Evolutionary conservation across 2,329 filamentous ascomycete species (phyloP), one percentile per base, ranked within the genome.

Genomic region (Didymellaceae sp.): DNA sequence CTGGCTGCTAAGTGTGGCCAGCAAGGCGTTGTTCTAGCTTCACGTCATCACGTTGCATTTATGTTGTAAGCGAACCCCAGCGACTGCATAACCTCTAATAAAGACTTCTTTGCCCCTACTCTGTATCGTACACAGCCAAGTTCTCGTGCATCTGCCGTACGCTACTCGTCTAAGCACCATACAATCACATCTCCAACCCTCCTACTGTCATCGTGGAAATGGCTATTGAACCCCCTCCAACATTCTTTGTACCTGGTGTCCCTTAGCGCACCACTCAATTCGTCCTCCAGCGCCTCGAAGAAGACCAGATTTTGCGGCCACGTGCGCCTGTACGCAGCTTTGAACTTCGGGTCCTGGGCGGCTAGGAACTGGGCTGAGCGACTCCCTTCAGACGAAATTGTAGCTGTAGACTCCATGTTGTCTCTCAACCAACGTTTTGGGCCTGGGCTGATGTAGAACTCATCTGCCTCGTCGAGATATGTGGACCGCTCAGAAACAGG

Each of bases 381-480:
- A 22, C 55, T 58, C 1, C 64, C 63, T 5, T 47, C 48, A 6
- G 50, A 49, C 5, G 50, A 50, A 16, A 70, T 52, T 8, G 63
- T 65, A 6, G 32, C 16, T 4, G 16, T 13, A 25, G 65, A 54
- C 40, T 70, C 61, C 78, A 80, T 78, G 40, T 79, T 71, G 5
- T 56, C 54, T 0, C 63, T 45, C n/a, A 80, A 52, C 78, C 77
- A 80, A 2, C 39, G 44, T 3, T 31, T 50, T 1, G 70, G 69
- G 6, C 69, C 70, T 9, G 87, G 84, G 54, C 88, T 73, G 8
- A 78, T 82, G 74, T 96, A 97, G 77, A 99, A 99, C 34, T 87
- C 81, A 70, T 96, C 92, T 6, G 91, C 92, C 77, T 99, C 93
- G 70, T 97, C 92, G 13, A 88, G 77, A 73, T 99, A 99, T 2